A percentile compares a stretch with the other conserved stretches of the same genome.
phyloP scores from a whole-genome alignment of 2,329 filamentous ascomycete genomes.

The Alternaria novae-zelandiae region DNA sequence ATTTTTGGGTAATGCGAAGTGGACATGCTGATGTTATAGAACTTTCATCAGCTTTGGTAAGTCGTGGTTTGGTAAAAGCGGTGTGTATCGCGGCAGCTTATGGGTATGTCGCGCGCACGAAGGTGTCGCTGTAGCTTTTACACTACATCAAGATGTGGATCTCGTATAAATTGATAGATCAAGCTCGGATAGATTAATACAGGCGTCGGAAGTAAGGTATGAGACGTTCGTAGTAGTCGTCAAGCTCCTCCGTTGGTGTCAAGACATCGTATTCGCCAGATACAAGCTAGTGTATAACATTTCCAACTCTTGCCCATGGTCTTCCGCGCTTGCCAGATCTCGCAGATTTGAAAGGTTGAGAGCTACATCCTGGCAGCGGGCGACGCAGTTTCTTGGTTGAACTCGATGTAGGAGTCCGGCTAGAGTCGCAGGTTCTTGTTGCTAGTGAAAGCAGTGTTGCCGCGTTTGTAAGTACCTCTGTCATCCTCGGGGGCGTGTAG shows the following conservation, averaged over 20 bases:
- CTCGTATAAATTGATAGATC: not conserved
- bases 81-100: not conserved
- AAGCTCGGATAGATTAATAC: accelerated
- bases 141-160: not conserved
- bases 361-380: not conserved
- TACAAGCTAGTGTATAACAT: not conserved
- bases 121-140: not conserved
- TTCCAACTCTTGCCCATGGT: not conserved
- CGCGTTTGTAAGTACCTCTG: not conserved
- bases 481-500: not conserved
- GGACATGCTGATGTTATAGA: not conserved
- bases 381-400: not conserved
- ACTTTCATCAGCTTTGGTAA: not conserved
- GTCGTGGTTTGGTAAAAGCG: not conserved
- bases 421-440: not conserved
- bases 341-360: not conserved
- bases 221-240: not conserved
- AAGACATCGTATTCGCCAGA: not conserved
- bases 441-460: not conserved
- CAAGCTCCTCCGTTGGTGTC: not conserved
- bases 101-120: not conserved
- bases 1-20: too few relatives aligned
- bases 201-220: not conserved
- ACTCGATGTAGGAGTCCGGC: not conserved
- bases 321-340: not conserved